Conservation (phyloP, 805 yeast species). For the Candida stauntonica region DNA sequence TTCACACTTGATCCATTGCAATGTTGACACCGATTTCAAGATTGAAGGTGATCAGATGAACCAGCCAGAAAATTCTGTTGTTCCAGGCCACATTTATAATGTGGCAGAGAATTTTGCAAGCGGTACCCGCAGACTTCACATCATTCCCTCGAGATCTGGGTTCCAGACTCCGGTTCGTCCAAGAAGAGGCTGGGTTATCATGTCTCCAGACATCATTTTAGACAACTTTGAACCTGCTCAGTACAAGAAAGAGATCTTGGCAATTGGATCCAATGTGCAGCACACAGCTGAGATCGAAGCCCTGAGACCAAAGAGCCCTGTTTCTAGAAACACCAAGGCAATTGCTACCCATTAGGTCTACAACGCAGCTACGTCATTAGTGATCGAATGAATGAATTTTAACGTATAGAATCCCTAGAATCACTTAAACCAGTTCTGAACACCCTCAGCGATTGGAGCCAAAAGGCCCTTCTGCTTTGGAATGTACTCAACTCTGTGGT, state of each 20-base stretch:
- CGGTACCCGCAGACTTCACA: constrained; percentile 78
- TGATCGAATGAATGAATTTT: too few species aligned
- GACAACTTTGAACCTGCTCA: constrained; percentile 56
- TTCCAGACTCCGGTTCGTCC: constrained; percentile 55
- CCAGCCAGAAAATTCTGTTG: constrained; percentile 39
- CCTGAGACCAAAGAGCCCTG: constrained; percentile 81
- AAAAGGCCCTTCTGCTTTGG: constrained; percentile 74
- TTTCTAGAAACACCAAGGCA: constrained; percentile 17
- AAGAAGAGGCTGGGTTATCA: constrained; percentile 88
- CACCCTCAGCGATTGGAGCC: constrained; percentile 51
- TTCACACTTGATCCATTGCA: constrained; percentile 82
- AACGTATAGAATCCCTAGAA: not conserved
- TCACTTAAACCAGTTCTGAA: constrained; percentile 49
- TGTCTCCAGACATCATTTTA: constrained; percentile 77
- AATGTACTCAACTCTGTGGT: constrained; percentile 77
- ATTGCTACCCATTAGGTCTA: not conserved
- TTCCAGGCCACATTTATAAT: constrained; percentile 72
- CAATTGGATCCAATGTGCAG: constrained; percentile 55
- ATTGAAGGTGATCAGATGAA: constrained; percentile 45
- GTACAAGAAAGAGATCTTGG: constrained; percentile 41
- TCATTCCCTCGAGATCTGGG: constrained; percentile 72
- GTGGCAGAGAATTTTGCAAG: constrained; percentile 88
- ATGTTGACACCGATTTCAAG: constrained; percentile 83
- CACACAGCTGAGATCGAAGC: constrained; percentile 69
- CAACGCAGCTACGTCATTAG: too few species aligned